These are phyloP conservation scores for Pholiota conissans DNA, from an alignment of 768 basidiomycete species.

Conservation along the genomic window DNA sequence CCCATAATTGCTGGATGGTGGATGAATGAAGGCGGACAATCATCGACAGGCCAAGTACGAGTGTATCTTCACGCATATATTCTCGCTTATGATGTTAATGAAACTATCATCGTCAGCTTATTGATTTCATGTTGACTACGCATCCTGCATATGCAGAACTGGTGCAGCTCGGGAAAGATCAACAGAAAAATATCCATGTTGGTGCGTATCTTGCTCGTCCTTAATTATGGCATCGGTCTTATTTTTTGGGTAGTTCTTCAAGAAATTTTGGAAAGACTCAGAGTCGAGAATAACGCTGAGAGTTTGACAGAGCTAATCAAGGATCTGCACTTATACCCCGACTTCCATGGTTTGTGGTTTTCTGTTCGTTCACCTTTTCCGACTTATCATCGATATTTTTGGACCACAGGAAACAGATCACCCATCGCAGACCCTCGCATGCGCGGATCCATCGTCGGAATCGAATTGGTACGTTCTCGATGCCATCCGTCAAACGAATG, in stretches of 20 bases:
- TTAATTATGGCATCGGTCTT: neutral
- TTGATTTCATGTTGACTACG: slow-evolving; percentile 92
- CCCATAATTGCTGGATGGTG: slow-evolving; percentile 93
- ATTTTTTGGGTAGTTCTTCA: slow-evolving; percentile 55
- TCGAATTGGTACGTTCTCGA: slow-evolving; percentile 57
- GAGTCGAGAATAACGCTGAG: slow-evolving; percentile 50
- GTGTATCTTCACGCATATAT: neutral
- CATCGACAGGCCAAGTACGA: slow-evolving; percentile 89
- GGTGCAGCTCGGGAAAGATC: slow-evolving; percentile 58
- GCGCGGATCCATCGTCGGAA: slow-evolving; percentile 88
- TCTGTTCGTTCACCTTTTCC: neutral
- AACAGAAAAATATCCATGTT: slow-evolving; percentile 57
- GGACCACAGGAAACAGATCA: slow-evolving; percentile 80
- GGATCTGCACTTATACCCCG: slow-evolving; percentile 93
- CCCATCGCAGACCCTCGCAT: slow-evolving; percentile 95
- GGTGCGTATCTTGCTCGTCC: slow-evolving; percentile 33
- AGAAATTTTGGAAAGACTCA: slow-evolving; percentile 68
- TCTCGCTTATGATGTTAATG: neutral
- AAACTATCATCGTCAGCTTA: slow-evolving; percentile 49
- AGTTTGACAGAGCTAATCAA: slow-evolving; percentile 84
- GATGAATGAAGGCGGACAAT: slow-evolving; percentile 99
- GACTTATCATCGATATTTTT: neutral
- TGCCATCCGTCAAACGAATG: neutral
- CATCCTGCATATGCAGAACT: slow-evolving; percentile 84
- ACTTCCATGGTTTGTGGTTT: slow-evolving; percentile 80